Conservation (phyloP, 2,329 filamentous ascomycete species). For the Arthrocladium fulminans region DNA sequence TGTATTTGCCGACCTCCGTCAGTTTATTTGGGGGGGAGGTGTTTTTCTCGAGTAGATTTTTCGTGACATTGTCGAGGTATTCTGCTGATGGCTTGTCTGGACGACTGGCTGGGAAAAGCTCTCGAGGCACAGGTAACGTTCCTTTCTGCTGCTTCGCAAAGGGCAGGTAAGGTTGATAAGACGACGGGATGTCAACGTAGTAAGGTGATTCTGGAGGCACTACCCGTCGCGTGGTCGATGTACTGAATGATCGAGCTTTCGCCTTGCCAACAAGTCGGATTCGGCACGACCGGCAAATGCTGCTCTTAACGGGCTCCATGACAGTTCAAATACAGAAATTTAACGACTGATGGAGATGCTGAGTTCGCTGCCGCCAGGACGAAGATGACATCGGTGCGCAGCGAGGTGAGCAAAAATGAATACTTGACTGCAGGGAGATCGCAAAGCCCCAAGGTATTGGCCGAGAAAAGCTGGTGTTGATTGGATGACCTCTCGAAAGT, state of each 20-base stretch:
- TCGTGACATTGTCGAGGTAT: conserved; percentile 52
- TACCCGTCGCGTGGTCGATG: conserved; percentile 34
- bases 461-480: too few relatives aligned
- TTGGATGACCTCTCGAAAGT: too few relatives aligned
- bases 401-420: too few relatives aligned
- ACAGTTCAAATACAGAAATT: neutral
- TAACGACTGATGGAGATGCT: too few relatives aligned
- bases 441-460: too few relatives aligned
- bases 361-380: neutral
- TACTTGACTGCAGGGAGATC: too few relatives aligned
- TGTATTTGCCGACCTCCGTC: conserved; percentile 46
- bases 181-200: conserved; percentile 72
- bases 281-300: conserved; percentile 21
- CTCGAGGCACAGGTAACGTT: conserved; percentile 70
- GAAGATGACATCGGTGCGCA: neutral
- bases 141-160: conserved; percentile 47
- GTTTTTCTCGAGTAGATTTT: conserved; percentile 36
- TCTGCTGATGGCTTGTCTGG: conserved; percentile 47
- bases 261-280: conserved; percentile 9
- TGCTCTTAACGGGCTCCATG: conserved; percentile 16
- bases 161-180: conserved; percentile 53
- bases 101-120: conserved; percentile 60
- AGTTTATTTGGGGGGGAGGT: conserved; percentile 27
- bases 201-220: conserved; percentile 78
- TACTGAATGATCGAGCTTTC: conserved; percentile 36